phyloP scores from a whole-genome alignment of 352 stramenopile genomes.

The Pythium aquatile region DNA sequence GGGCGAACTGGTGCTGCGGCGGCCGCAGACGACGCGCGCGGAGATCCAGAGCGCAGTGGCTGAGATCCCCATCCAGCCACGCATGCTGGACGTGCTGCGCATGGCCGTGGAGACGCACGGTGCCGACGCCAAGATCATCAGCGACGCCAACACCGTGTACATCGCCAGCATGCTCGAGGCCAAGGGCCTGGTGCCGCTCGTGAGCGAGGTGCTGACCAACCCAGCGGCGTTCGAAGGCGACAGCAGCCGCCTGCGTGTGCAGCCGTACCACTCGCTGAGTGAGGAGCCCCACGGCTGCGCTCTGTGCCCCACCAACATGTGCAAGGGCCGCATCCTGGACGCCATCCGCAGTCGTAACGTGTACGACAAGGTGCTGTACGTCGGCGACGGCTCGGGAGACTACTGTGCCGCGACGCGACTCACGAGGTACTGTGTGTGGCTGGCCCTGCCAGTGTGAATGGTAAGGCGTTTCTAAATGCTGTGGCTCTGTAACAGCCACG shows the following conservation, averaged over 20 bases:
- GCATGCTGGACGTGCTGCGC: slow-evolving; percentile 69
- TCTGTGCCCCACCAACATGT: slow-evolving; percentile 77
- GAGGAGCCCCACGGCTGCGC: slow-evolving; percentile 47
- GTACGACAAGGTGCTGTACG: slow-evolving; percentile 60
- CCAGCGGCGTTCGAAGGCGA: slow-evolving; percentile 38
- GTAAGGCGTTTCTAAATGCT: no score
- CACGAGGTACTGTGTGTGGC: slow-evolving; percentile 33
- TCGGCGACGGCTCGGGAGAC: slow-evolving; percentile 70
- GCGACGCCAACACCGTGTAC: slow-evolving; percentile 78
- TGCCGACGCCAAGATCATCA: slow-evolving; percentile 66
- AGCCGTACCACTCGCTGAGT: slow-evolving; percentile 47
- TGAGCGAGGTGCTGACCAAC: slow-evolving; percentile 63
- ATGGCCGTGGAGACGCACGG: slow-evolving; percentile 38
- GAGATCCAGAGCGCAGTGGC: slow-evolving; percentile 48
- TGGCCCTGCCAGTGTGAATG: no score
- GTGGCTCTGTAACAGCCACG: slow-evolving; percentile 27
- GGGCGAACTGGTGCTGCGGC: slow-evolving; percentile 34
- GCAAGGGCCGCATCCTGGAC: slow-evolving; percentile 72
- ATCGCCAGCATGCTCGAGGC: slow-evolving; percentile 71
- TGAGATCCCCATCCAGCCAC: slow-evolving; percentile 49
- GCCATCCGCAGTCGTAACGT: slow-evolving; percentile 30
- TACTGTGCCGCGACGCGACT: slow-evolving; percentile 62
- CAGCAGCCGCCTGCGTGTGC: slow-evolving; percentile 40
- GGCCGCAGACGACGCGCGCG: slow-evolving; percentile 33
- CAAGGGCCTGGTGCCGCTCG: slow-evolving; percentile 31